Evolutionary conservation across 177 flowering plant species (phyloP), one percentile per base, ranked within the genome.

Genomic region (Vitis hybrid): DNA sequence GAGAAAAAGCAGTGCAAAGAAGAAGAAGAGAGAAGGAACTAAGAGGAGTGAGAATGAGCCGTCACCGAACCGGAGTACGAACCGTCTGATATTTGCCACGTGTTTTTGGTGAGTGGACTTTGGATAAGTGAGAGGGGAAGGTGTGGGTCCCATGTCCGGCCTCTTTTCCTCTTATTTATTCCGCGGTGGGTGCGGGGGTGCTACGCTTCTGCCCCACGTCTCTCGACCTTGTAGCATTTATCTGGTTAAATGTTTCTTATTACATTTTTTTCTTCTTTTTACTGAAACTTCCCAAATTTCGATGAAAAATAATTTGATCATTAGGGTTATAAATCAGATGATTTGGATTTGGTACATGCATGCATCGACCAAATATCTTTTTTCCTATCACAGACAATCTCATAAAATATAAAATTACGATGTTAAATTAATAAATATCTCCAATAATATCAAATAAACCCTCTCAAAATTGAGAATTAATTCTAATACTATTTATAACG

Each of bases 381-480:
- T 26, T 26, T 26, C 26, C 26, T 26, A 2, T 26, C 26, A 26
- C 26, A 26, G 3, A 26, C 0, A 26, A 26, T 26, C 0, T 26
- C 26, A 26, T 26, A 0, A 2, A 26, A 26, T 26, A 21, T 21
- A 26, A 26, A 0, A 26, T 26, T 26, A 26, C 3, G 3, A 26
- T 0, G 3, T 26, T 26, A 26, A 26, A 26, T 26, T 2, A 3
- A 26, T 26, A 26, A 26, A 26, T 26, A 26, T 26, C 26, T 26
- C 0, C 0, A 26, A 22, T 22, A 22, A 22, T 22, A 0, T 22
- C 2, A 22, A 22, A 22, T 2, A 22, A 22, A 22, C 0, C 2
- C 0, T 2, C 26, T 22, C 19, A 0, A 0, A 2, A 26, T 2
- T 26, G 0, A 3, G 3, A 0, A 26, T 26, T 26, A 26, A 0